Percentiles rank a stretch among this genome's conserved stretches.
These are phyloP conservation scores for Sisymbrium altissimum DNA, from an alignment of 345 rosid species.

Conservation along the genomic window DNA sequence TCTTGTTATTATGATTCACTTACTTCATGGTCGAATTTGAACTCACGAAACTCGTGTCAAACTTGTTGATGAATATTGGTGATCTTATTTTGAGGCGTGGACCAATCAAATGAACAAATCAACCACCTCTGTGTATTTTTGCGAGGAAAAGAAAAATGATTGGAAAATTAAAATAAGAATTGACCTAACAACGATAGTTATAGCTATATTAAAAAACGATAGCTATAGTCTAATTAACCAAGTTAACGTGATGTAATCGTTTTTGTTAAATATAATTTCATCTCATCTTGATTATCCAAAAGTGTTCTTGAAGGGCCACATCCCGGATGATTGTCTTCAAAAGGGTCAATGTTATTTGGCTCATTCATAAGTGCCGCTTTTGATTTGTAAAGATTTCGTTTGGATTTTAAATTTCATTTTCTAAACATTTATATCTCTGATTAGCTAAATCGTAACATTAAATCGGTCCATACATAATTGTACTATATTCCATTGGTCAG, in stretches of 20 bases:
- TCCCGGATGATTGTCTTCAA: neutral
- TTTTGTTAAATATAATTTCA: neutral
- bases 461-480: too few species aligned
- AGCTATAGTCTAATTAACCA: constrained; percentile 3
- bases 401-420: neutral
- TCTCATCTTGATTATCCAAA: constrained; percentile 10
- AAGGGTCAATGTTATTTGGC: constrained; percentile 12
- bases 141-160: neutral
- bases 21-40: neutral
- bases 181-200: constrained; percentile 27
- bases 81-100: constrained; percentile 1
- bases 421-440: neutral
- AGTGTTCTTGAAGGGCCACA: constrained; percentile 16
- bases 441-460: neutral
- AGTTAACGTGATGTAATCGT: neutral
- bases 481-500: too few species aligned
- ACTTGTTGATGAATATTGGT: neutral
- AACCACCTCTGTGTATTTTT: constrained; percentile 13
- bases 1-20: neutral
- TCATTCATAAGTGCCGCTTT: constrained; percentile 15
- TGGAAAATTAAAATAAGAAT: constrained; percentile 7
- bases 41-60: neutral
- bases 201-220: constrained; percentile 2
- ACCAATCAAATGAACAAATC: constrained; percentile 7
- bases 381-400: neutral